A percentile compares a stretch with the other conserved stretches of the same genome.
Conservation (phyloP, 2,329 filamentous ascomycete genomes). For the Fusarium lyarnte region DNA sequence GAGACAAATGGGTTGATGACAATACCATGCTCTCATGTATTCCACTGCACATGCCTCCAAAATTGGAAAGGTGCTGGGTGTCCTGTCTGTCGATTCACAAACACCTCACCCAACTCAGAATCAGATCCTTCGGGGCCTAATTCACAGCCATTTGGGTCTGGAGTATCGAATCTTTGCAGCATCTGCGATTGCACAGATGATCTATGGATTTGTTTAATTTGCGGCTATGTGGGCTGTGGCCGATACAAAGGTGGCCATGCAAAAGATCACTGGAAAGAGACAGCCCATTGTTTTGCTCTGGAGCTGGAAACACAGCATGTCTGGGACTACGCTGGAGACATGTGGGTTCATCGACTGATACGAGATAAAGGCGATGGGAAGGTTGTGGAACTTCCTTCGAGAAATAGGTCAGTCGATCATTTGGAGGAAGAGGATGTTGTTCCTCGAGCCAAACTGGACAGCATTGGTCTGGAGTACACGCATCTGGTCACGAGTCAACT, state of each 20-base stretch:
- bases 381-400: constrained; percentile 84
- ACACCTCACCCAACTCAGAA: constrained; percentile 50
- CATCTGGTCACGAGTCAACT: constrained; percentile 93
- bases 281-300: constrained; percentile 89
- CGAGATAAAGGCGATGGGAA: constrained; percentile 94
- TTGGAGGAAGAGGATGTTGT: constrained; percentile 71
- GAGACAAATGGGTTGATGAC: constrained; percentile 95
- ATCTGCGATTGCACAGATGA: constrained; percentile 84
- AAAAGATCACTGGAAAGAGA: constrained; percentile 91
- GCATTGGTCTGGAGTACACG: constrained; percentile 92
- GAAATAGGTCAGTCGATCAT: constrained; percentile 48
- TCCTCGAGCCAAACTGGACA: constrained; percentile 74
- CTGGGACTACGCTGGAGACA: constrained; percentile 97
- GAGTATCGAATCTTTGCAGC: constrained; percentile 76
- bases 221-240: constrained; percentile 91
- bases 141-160: constrained; percentile 66
- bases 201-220: constrained; percentile 95
- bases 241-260: constrained; percentile 94
- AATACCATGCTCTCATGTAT: constrained; percentile 96
- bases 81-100: constrained; percentile 92
- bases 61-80: constrained; percentile 96
- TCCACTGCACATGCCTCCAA: constrained; percentile 94
- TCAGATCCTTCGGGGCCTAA: constrained; percentile 61
- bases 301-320: constrained; percentile 94
- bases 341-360: constrained; percentile 95